Evolutionary conservation across 768 basidiomycete species (phyloP).

Genomic region (Agaricus bisporus): DNA sequence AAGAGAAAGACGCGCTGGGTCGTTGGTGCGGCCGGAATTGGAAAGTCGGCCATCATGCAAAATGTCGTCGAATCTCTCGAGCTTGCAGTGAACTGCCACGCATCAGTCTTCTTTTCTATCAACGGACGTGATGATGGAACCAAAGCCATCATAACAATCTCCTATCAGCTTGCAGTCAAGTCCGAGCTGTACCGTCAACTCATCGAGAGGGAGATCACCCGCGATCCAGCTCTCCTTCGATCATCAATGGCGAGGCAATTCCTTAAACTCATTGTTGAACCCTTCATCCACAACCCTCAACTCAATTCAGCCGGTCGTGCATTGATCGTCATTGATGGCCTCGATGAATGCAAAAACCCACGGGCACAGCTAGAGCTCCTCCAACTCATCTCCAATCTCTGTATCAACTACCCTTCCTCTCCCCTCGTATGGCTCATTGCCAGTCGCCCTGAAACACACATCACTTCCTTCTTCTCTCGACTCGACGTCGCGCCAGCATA

Average conservation of each 20-base stretch:
- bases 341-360: neutral
- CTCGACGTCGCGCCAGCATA: neutral
- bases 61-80: neutral
- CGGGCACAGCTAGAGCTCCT: neutral
- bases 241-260: slow-evolving; percentile 12
- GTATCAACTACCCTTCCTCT: neutral
- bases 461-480: neutral
- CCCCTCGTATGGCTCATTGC: slow-evolving; percentile 1
- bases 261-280: slow-evolving; percentile 10
- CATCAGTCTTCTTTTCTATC: neutral
- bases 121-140: neutral
- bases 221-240: slow-evolving; percentile 5
- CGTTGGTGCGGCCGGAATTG: too few relatives aligned
- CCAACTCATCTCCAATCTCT: neutral
- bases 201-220: slow-evolving; percentile 8
- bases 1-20: too few relatives aligned
- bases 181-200: neutral
- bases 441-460: neutral
- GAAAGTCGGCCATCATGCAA: neutral
- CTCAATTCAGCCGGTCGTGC: neutral
- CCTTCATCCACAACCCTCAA: neutral
- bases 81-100: neutral
- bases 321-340: neutral
- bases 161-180: slow-evolving; percentile 15
- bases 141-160: slow-evolving; percentile 10